Conservation (phyloP, 768 basidiomycete genomes). For the Lactarius tabidus region DNA sequence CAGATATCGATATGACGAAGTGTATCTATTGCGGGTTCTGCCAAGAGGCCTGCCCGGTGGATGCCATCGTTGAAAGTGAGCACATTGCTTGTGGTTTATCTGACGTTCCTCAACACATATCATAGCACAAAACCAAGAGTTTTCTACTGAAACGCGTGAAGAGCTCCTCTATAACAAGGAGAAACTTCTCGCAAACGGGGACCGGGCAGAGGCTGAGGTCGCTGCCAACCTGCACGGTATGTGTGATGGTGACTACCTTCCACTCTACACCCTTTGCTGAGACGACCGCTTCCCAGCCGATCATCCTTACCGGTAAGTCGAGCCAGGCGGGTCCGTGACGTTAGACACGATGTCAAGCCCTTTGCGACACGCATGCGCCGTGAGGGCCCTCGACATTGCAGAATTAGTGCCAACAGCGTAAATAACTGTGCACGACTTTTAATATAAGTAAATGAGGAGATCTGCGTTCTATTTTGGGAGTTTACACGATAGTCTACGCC, state of each 20-base stretch:
- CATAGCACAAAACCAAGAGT: conserved; percentile 94
- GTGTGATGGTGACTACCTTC: conserved; percentile 39
- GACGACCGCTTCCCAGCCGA: conserved; percentile 50
- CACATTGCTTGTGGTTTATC: conserved; percentile 18
- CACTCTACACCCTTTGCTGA: conserved; percentile 25
- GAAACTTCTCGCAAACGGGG: conserved; percentile 94
- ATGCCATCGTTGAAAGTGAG: conserved; percentile 98
- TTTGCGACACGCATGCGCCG: background rate
- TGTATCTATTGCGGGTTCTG: conserved; percentile 99
- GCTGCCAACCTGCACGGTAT: conserved; percentile 86
- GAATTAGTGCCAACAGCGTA: background rate
- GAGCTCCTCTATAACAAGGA: conserved; percentile 99
- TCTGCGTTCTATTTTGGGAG: background rate
- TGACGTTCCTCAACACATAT: background rate
- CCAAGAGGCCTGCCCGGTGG: conserved; percentile 98
- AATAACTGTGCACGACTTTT: background rate
- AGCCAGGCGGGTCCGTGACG: background rate
- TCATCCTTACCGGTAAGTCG: conserved; percentile 74
- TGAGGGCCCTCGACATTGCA: background rate
- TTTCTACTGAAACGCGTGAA: conserved; percentile 95
- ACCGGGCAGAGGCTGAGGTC: conserved; percentile 95
- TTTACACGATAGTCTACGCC: background rate
- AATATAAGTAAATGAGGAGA: background rate
- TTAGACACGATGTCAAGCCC: background rate
- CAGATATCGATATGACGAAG: conserved; percentile 99